Base-by-base conservation (phyloP, 139 green algal species). In the Micractinium conductrix region DNA sequence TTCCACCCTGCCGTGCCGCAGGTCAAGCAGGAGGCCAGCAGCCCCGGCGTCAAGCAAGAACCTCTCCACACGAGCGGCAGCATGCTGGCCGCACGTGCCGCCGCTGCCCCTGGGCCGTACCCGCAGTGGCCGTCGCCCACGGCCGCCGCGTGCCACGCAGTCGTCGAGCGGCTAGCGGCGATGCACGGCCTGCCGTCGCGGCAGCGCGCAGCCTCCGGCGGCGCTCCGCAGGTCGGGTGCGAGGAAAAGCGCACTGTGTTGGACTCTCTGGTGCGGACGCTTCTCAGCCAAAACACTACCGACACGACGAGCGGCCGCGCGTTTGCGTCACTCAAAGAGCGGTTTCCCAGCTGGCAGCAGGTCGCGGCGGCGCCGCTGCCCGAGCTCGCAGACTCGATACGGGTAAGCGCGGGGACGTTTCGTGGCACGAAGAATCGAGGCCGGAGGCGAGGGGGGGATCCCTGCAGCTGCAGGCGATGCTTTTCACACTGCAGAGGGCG, bases 241-340 rank as follows among this genome's bases (percentile, higher is more conserved):
- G 80, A 84, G 48, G 70, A 78, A 60, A 67, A 55, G 22, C 58
- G 79, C 35, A 60, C 74, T 14, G 74, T 86, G 68, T 58, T 86
- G 17, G 75, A 82, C 76, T 55, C 35, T 24, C 76, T 82, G 10
- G 76, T 78, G 19, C 43, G 68, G 22, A 93, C 90, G 1, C 89
- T 94, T 14, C 55, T 94, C 26, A 87, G 76, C 4, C 53, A 94
- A 43, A 94, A 94, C 81, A 94, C 90, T 22, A 94, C 89, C 14
- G 89, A 92, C 70, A 73, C 63, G 35, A 92, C 80, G 26, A 89
- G 80, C 1, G 58, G 44, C 14, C 62, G 81, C 37, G 81, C 85
- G 0, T 92, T 92, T 86, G 60, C 30, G 2, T 80, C 73, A 17
- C 75, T 92, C 4, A 92, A 93, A 74, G 38, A 63, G 35, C 53